Conservation (phyloP, 2,329 filamentous ascomycete species). For the Fusarium cicatricum region DNA sequence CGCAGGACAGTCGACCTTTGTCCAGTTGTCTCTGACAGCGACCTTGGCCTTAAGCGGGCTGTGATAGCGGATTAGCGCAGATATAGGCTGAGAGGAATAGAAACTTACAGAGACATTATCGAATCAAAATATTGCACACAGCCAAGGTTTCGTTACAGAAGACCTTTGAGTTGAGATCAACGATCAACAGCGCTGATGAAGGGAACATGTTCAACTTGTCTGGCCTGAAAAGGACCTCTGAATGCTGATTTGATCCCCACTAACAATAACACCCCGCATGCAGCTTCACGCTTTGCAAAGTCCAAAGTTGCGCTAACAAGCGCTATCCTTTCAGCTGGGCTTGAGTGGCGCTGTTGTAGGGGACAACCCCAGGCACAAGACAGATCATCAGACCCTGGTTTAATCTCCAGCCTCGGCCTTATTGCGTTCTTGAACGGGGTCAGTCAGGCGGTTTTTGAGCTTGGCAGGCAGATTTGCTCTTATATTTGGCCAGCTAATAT, state of each 20-base stretch:
- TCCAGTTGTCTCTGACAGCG: slow-evolving; percentile 55
- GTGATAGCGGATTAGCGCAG: background rate
- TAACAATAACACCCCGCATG: background rate
- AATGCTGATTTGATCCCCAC: background rate
- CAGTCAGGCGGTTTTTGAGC: background rate
- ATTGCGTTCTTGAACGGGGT: background rate
- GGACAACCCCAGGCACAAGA: slow-evolving; percentile 16
- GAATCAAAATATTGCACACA: background rate
- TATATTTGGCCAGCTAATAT: background rate
- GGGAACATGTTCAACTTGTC: background rate
- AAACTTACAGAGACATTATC: slow-evolving; percentile 20
- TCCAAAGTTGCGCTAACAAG: slow-evolving; percentile 9
- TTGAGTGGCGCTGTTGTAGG: slow-evolving; percentile 24
- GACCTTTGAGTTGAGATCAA: too few species aligned
- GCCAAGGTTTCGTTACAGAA: too few species aligned
- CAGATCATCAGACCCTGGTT: slow-evolving; percentile 13
- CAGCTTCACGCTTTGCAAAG: background rate
- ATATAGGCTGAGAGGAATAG: too few species aligned
- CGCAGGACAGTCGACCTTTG: slow-evolving; percentile 44
- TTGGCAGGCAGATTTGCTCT: background rate
- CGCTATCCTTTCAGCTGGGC: slow-evolving; percentile 39
- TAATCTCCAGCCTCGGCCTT: slow-evolving; percentile 7
- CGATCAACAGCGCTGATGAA: too few species aligned
- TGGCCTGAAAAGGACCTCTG: slow-evolving; percentile 4
- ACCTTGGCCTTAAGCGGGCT: slow-evolving; percentile 55